Conservation (phyloP, 2,329 filamentous ascomycete genomes). For the Aspergillus aculeatinus region DNA sequence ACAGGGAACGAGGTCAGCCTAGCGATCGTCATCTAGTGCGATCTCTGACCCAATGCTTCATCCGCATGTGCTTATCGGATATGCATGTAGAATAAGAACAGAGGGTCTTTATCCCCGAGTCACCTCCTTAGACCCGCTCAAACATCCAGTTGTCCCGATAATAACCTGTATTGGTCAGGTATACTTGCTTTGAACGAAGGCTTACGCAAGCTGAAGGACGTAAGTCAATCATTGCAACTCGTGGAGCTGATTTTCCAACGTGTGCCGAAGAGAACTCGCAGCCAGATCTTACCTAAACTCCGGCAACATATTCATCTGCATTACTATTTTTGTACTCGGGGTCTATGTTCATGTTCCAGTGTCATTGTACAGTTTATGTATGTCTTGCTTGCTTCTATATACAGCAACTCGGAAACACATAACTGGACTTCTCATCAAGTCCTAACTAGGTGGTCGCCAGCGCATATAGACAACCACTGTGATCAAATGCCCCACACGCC, state of each 20-base stretch:
- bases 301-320: not conserved
- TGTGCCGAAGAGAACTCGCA: not conserved
- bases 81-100: not conserved
- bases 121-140: not conserved
- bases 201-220: not conserved
- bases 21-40: not conserved
- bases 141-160: not conserved
- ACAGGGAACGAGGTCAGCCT: not conserved
- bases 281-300: not conserved
- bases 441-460: too few species aligned
- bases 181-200: not conserved
- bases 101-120: not conserved
- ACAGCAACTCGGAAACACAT: too few species aligned
- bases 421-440: too few species aligned
- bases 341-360: not conserved
- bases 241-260: not conserved
- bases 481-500: not conserved
- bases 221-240: not conserved
- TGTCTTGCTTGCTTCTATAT: too few species aligned
- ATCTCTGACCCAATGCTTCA: not conserved
- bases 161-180: not conserved
- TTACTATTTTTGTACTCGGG: not conserved
- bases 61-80: not conserved
- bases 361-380: not conserved
- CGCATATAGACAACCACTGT: not conserved